Conservation (phyloP, 176 grass and related monocot species). For the Triticum timopheevii region DNA sequence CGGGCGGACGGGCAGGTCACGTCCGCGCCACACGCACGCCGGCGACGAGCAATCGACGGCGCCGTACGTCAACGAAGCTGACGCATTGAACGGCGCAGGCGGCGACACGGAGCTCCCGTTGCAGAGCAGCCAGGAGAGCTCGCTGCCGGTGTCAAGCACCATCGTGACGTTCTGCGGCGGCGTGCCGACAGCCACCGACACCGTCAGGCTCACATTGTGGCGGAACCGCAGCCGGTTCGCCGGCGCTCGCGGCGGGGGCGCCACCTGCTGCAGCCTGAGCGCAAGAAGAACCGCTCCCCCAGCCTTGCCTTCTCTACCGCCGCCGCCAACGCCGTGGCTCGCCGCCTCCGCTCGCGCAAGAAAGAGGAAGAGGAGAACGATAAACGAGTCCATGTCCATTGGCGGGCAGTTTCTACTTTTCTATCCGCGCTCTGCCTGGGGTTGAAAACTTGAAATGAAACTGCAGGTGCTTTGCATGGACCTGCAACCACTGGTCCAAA, state of each 20-base stretch:
- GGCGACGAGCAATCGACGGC: conserved; percentile 50
- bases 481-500: not conserved
- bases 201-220: conserved; percentile 67
- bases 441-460: not conserved
- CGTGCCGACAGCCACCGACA: conserved; percentile 51
- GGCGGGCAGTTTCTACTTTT: not conserved
- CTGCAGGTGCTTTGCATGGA: not conserved
- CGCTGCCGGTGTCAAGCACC: conserved; percentile 92
- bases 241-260: conserved; percentile 4
- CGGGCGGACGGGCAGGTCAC: conserved; percentile 64
- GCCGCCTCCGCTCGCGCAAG: not conserved
- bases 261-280: conserved; percentile 35
- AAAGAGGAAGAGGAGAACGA: conserved; percentile 20
- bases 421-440: not conserved
- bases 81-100: conserved; percentile 32
- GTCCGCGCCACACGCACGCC: conserved; percentile 49
- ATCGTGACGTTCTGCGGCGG: conserved; percentile 77
- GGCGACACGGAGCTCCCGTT: conserved; percentile 31
- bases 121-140: conserved; percentile 89
- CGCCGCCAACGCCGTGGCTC: not conserved
- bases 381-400: conserved; percentile 13
- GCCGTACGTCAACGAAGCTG: conserved; percentile 47
- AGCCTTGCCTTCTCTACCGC: not conserved
- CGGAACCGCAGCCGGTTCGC: conserved; percentile 58
- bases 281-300: conserved; percentile 20